Evolutionary conservation across 306 rosid species (phyloP).

Genomic region (Cyclanthera cordifolia): DNA sequence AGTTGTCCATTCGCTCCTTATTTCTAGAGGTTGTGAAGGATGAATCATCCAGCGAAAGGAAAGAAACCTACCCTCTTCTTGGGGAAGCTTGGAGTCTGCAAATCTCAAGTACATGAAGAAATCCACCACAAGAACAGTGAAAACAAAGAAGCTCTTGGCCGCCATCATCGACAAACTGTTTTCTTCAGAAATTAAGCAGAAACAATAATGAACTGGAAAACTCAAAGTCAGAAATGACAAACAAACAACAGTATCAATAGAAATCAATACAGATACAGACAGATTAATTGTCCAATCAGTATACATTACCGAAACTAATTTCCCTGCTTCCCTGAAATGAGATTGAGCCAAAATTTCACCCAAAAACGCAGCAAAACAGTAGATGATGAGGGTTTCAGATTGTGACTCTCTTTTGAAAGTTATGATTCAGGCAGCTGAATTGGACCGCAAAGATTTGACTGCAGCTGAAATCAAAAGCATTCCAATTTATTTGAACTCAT

Average conservation of each 20-base stretch:
- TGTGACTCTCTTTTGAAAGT: background rate
- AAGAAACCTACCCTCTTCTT: slow-evolving; percentile 40
- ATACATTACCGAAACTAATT: background rate
- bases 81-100: slow-evolving; percentile 39
- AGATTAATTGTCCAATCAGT: background rate
- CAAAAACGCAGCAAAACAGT: background rate
- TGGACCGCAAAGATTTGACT: too few species aligned
- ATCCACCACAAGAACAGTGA: slow-evolving; percentile 23
- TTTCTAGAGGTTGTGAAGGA: background rate
- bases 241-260: background rate
- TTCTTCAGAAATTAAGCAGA: background rate
- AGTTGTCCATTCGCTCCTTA: background rate
- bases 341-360: background rate
- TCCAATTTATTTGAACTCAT: too few species aligned
- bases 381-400: background rate
- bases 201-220: background rate
- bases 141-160: slow-evolving; percentile 17
- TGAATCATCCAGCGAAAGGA: background rate
- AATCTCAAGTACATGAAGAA: slow-evolving; percentile 31
- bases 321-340: background rate
- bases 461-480: too few species aligned
- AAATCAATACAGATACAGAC: background rate
- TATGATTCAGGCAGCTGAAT: background rate
- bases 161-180: slow-evolving; percentile 23
- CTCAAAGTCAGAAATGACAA: background rate